Evolutionary conservation across 805 yeast genomes (phyloP).

Genomic region (Starmera caribaea): DNA sequence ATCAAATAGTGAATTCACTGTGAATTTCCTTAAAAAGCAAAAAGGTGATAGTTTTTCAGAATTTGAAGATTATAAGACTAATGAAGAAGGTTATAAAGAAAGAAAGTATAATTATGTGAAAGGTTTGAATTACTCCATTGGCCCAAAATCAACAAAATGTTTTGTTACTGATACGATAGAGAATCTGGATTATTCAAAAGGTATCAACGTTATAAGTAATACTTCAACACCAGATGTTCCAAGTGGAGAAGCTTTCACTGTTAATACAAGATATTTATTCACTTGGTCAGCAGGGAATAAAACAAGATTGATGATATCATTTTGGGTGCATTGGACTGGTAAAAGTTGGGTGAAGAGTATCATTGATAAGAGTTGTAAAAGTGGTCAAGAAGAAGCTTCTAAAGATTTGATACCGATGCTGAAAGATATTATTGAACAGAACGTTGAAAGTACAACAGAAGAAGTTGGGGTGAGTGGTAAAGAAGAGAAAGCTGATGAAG

Average conservation of each 20-base stretch:
- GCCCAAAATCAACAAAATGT: slow-evolving; percentile 88
- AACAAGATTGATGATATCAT: slow-evolving; percentile 57
- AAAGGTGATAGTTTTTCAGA: slow-evolving; percentile 26
- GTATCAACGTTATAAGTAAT: slow-evolving; percentile 50
- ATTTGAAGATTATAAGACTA: slow-evolving; percentile 22
- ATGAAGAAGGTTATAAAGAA: slow-evolving; percentile 31
- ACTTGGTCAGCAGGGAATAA: slow-evolving; percentile 64
- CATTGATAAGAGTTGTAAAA: slow-evolving; percentile 73
- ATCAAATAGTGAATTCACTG: slow-evolving; percentile 32
- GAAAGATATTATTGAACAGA: slow-evolving; percentile 15
- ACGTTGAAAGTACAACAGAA: slow-evolving; percentile 8
- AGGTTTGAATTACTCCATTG: slow-evolving; percentile 72
- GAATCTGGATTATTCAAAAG: slow-evolving; percentile 39
- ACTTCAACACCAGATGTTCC: slow-evolving; percentile 92
- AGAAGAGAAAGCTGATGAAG: slow-evolving; percentile 9
- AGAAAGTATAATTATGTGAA: slow-evolving; percentile 61
- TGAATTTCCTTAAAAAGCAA: slow-evolving; percentile 30
- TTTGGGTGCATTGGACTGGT: slow-evolving; percentile 80
- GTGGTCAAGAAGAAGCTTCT: slow-evolving; percentile 68
- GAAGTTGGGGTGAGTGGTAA: slow-evolving; percentile 3
- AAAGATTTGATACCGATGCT: slow-evolving; percentile 30
- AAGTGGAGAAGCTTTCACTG: slow-evolving; percentile 73
- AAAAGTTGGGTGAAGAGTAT: slow-evolving; percentile 87
- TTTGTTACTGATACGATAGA: slow-evolving; percentile 50
- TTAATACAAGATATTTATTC: slow-evolving; percentile 60